A percentile compares a stretch with the other conserved stretches of the same genome.
Evolutionary conservation across 2,329 filamentous ascomycete species (phyloP).

Genomic region (Raffaelea ambrosiae): DNA sequence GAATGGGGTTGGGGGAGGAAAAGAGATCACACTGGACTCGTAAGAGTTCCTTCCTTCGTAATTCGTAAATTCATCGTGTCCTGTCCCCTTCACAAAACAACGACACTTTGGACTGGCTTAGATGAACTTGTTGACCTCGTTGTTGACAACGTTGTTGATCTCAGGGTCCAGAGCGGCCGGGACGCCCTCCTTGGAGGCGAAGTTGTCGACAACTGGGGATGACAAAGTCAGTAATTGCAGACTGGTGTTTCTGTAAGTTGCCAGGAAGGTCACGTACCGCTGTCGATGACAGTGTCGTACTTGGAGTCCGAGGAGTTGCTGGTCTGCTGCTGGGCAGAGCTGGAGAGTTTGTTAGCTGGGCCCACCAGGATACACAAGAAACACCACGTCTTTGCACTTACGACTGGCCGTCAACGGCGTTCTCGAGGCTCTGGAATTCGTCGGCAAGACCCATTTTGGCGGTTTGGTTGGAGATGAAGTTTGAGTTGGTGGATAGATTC

Average conservation of each 20-base stretch:
- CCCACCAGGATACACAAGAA: neutral
- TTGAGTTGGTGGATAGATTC: neutral
- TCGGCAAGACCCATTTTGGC: conserved; percentile 16
- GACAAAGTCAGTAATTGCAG: neutral
- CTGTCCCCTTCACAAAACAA: too few relatives aligned
- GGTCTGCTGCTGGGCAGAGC: conserved; percentile 21
- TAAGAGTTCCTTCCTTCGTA: too few relatives aligned
- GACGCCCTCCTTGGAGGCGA: conserved; percentile 23
- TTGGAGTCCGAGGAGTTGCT: conserved; percentile 19
- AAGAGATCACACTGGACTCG: too few relatives aligned
- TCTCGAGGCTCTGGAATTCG: conserved; percentile 22
- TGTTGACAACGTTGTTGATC: conserved; percentile 26
- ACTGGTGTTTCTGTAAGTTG: too few relatives aligned
- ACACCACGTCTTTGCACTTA: conserved; percentile 5
- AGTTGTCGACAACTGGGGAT: conserved; percentile 19
- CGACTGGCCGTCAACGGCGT: conserved; percentile 21
- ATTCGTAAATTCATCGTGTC: too few relatives aligned
- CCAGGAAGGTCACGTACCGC: conserved; percentile 15
- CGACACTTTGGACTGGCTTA: neutral
- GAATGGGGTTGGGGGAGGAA: too few relatives aligned
- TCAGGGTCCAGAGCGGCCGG: conserved; percentile 21
- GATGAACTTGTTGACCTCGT: conserved; percentile 22
- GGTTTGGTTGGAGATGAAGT: neutral
- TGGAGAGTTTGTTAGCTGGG: conserved; percentile 3
- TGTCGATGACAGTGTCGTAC: conserved; percentile 24